Percentiles rank a stretch among this genome's conserved stretches.
These are phyloP conservation scores for Chrysanthemum makinoi DNA, from an alignment of 129 eudicot species.

Conservation along the genomic window DNA sequence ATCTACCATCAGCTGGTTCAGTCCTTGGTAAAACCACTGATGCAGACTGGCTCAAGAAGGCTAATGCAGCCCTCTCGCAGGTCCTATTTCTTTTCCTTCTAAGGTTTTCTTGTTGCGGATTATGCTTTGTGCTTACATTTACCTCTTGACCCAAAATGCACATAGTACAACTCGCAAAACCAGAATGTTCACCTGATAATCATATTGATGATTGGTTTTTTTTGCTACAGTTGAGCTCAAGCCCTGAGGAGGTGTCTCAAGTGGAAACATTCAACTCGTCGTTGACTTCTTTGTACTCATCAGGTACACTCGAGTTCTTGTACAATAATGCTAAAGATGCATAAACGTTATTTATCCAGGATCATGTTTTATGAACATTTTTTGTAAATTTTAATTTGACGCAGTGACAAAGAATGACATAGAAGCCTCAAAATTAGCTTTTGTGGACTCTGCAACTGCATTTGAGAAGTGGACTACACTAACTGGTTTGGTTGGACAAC, in stretches of 20 bases:
- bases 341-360: background rate
- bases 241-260: slow-evolving; percentile 73
- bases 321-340: background rate
- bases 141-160: background rate
- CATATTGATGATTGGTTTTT: slow-evolving; percentile 19
- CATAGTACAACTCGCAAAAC: background rate
- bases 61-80: slow-evolving; percentile 79
- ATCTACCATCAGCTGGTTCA: slow-evolving; percentile 72
- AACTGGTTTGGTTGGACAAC: slow-evolving; percentile 72
- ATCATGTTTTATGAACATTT: too few relatives aligned
- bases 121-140: background rate
- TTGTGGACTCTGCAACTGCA: slow-evolving; percentile 84
- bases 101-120: background rate
- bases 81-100: slow-evolving; percentile 31
- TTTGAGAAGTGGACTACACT: slow-evolving; percentile 88
- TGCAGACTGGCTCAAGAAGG: slow-evolving; percentile 79
- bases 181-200: background rate
- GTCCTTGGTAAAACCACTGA: slow-evolving; percentile 75
- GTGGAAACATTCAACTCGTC: slow-evolving; percentile 69
- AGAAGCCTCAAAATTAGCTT: slow-evolving; percentile 73
- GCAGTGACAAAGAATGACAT: slow-evolving; percentile 71
- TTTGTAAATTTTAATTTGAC: background rate
- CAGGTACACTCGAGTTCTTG: slow-evolving; percentile 43
- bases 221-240: slow-evolving; percentile 64
- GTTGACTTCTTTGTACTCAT: slow-evolving; percentile 63